A percentile compares a stretch with the other conserved stretches of the same genome.
Conservation (phyloP, 2,329 filamentous ascomycete species). For the Colletotrichum sansevieriae region DNA sequence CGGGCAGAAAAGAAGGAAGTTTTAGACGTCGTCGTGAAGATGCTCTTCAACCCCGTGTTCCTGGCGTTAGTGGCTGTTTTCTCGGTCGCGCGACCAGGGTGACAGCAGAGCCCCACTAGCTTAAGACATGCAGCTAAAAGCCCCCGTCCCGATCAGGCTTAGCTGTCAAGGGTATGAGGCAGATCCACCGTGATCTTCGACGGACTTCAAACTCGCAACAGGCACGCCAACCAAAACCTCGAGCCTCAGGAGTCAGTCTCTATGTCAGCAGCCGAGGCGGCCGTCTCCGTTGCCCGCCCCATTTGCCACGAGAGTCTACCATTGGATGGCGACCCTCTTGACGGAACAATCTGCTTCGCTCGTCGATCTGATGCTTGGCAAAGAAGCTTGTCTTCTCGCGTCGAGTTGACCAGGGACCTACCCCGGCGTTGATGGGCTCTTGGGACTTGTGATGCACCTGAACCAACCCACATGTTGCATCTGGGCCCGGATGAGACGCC, state of each 20-base stretch:
- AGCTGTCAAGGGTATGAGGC: slow-evolving; percentile 37
- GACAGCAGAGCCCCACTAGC: slow-evolving; percentile 11
- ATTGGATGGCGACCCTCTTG: slow-evolving; percentile 13
- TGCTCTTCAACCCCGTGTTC: slow-evolving; percentile 21
- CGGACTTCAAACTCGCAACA: slow-evolving; percentile 40
- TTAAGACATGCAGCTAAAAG: slow-evolving; percentile 18
- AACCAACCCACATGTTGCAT: slow-evolving; percentile 29
- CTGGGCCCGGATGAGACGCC: slow-evolving; percentile 37
- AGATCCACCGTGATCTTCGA: slow-evolving; percentile 41
- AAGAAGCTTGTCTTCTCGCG: slow-evolving; percentile 40
- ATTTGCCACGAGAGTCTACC: not conserved
- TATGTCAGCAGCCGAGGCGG: not conserved
- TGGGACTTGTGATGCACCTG: slow-evolving; percentile 11
- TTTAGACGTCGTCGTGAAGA: slow-evolving; percentile 16
- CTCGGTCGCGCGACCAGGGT: slow-evolving; percentile 4
- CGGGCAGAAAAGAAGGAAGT: not conserved
- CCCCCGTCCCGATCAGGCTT: slow-evolving; percentile 25
- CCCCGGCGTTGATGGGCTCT: slow-evolving; percentile 13
- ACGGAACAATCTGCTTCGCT: slow-evolving; percentile 21
- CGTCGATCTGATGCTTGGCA: slow-evolving; percentile 36
- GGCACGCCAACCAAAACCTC: slow-evolving; percentile 26
- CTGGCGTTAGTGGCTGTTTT: slow-evolving; percentile 3
- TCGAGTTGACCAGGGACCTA: slow-evolving; percentile 25
- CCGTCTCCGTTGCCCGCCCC: not conserved
- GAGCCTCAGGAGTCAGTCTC: not conserved